Evolutionary conservation across 768 basidiomycete genomes (phyloP).

Genomic region (Leccinum ochraceum): DNA sequence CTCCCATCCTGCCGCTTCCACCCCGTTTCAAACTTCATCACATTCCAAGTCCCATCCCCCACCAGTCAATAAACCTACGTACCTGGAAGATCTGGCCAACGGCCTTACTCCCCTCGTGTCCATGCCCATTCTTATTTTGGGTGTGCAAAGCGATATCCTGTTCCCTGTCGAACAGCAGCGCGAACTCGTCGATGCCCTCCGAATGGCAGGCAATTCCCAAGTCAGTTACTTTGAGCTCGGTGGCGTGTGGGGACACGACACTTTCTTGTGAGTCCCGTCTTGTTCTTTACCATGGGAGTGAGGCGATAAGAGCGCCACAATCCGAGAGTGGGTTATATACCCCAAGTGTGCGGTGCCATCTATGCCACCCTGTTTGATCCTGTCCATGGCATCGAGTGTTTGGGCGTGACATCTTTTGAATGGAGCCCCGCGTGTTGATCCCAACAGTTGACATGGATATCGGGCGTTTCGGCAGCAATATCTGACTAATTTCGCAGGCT

Average conservation of each 20-base stretch:
- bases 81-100: slow-evolving; percentile 72
- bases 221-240: slow-evolving; percentile 98
- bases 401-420: background rate
- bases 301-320: background rate
- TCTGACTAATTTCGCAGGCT: slow-evolving; percentile 46
- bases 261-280: slow-evolving; percentile 71
- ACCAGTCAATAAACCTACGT: slow-evolving; percentile 69
- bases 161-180: slow-evolving; percentile 98
- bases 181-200: slow-evolving; percentile 89
- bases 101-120: slow-evolving; percentile 75
- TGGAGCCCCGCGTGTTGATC: background rate
- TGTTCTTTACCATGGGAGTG: background rate
- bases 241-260: slow-evolving; percentile 99
- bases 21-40: slow-evolving; percentile 36
- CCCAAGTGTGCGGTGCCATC: background rate
- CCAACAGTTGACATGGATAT: background rate
- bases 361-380: slow-evolving; percentile 10
- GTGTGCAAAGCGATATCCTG: slow-evolving; percentile 95
- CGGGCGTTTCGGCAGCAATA: background rate
- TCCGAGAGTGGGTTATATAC: slow-evolving; percentile 14
- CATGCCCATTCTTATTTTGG: slow-evolving; percentile 84
- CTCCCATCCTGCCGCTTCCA: slow-evolving; percentile 20
- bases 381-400: background rate
- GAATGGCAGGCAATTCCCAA: slow-evolving; percentile 82
- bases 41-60: slow-evolving; percentile 73